These are phyloP conservation scores for Claviceps sp. DNA, from an alignment of 2,329 filamentous ascomycete genomes.

Conservation along the genomic window DNA sequence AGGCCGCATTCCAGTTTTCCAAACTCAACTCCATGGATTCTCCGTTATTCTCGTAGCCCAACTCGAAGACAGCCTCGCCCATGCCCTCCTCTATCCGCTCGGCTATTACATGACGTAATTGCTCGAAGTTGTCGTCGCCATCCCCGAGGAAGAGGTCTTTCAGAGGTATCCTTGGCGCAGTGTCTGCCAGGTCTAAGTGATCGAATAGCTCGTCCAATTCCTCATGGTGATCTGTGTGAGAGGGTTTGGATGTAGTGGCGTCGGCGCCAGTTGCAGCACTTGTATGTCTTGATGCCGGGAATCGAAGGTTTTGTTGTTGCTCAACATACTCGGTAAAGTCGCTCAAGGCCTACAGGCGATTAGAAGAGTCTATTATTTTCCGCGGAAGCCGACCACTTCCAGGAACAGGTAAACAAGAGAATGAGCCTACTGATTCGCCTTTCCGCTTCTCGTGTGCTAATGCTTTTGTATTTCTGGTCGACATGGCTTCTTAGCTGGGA, in stretches of 20 bases:
- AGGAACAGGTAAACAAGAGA: not conserved
- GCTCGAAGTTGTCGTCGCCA: conserved; percentile 45
- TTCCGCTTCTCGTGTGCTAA: conserved; percentile 68
- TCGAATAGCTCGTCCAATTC: conserved; percentile 89
- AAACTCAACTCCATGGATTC: conserved; percentile 68
- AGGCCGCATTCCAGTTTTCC: conserved; percentile 62
- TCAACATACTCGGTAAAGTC: conserved; percentile 98
- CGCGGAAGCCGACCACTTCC: not conserved
- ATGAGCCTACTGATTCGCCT: conserved; percentile 60
- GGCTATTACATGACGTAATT: conserved; percentile 52
- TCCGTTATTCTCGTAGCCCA: conserved; percentile 82
- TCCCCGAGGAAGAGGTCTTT: conserved; percentile 61
- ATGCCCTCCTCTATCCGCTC: conserved; percentile 67
- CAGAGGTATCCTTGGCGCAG: conserved; percentile 51
- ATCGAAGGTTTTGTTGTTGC: conserved; percentile 70
- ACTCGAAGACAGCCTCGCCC: conserved; percentile 81
- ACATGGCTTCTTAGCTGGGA: conserved; percentile 30
- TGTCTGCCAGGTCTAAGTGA: conserved; percentile 69
- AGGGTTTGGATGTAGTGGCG: conserved; percentile 11
- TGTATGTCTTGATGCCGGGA: conserved; percentile 28
- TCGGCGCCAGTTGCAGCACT: conserved; percentile 15
- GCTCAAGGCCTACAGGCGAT: conserved; percentile 50
- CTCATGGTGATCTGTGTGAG: conserved; percentile 45
- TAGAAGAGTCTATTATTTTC: not conserved
- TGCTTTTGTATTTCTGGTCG: conserved; percentile 43